phyloP scores from a whole-genome alignment of 2,329 filamentous ascomycete genomes.

The Colletotrichum spaethianum region DNA sequence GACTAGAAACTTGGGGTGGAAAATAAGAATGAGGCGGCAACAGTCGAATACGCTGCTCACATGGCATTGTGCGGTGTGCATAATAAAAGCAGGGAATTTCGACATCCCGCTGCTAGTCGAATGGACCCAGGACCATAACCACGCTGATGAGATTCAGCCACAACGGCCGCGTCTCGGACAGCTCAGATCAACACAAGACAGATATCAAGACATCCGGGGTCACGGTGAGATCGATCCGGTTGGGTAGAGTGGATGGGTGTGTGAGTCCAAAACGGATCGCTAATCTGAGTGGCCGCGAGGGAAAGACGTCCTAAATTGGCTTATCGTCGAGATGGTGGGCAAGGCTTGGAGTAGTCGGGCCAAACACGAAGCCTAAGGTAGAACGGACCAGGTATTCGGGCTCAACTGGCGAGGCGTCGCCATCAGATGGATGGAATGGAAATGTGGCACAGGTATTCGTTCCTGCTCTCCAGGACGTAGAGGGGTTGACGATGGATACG shows the following conservation, averaged over 20 bases:
- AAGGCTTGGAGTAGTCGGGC: slow-evolving; percentile 3
- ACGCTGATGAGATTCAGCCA: not conserved
- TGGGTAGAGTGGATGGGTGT: slow-evolving; percentile 5
- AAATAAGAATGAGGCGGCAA: not conserved
- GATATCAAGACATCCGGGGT: slow-evolving; percentile 16
- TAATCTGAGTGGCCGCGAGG: not conserved
- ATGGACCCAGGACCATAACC: not conserved
- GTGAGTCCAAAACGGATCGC: not conserved
- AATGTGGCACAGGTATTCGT: not conserved
- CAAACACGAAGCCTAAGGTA: not conserved
- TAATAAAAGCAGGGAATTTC: not conserved
- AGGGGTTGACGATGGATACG: slow-evolving; percentile 13
- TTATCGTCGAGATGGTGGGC: slow-evolving; percentile 18
- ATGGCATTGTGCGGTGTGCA: slow-evolving; percentile 9
- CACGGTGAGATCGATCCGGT: slow-evolving; percentile 3
- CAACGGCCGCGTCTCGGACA: slow-evolving; percentile 22
- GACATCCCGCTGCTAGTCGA: slow-evolving; percentile 6
- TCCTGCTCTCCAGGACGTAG: not conserved
- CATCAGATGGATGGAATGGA: not conserved
- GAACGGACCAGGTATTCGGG: not conserved
- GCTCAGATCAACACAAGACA: slow-evolving; percentile 34
- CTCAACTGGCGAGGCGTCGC: not conserved
- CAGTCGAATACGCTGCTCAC: slow-evolving; percentile 13
- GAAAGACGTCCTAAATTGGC: slow-evolving; percentile 8
- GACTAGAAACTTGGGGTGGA: not conserved